A percentile compares a stretch with the other conserved stretches of the same genome.
Evolutionary conservation across 1,139 yeast genomes (phyloP).

Genomic region (Kurtzmaniella natalensis): DNA sequence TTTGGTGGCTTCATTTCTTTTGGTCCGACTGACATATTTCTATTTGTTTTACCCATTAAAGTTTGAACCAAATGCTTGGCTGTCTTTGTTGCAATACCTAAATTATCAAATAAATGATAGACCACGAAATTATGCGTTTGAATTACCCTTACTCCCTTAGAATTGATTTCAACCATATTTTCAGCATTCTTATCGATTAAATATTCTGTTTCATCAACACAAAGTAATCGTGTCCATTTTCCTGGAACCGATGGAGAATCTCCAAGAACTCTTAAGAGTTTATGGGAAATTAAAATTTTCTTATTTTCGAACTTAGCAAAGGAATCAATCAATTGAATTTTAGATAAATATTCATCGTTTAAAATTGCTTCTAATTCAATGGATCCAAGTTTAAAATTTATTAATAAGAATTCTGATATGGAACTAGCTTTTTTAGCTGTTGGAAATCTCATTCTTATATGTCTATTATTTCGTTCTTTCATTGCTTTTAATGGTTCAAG

Average conservation of each 20-base stretch:
- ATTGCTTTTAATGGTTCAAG: constrained; percentile 29
- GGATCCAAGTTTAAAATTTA: constrained; percentile 19
- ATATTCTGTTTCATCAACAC: constrained; percentile 27
- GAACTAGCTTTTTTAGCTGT: background rate
- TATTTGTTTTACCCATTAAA: constrained; percentile 15
- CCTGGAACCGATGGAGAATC: constrained; percentile 48
- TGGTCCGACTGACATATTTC: constrained; percentile 19
- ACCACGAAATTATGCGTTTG: constrained; percentile 55
- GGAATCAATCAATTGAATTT: constrained; percentile 38
- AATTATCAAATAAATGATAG: constrained; percentile 57
- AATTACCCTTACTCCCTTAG: constrained; percentile 30
- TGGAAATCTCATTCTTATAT: too few relatives aligned
- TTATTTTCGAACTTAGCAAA: constrained; percentile 16
- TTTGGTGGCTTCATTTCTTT: constrained; percentile 37
- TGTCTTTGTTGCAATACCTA: constrained; percentile 51
- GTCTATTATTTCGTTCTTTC: constrained; percentile 16
- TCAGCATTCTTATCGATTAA: constrained; percentile 14
- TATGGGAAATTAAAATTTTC: constrained; percentile 20
- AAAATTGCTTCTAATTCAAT: constrained; percentile 24
- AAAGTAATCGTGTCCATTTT: constrained; percentile 49
- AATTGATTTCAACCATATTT: constrained; percentile 5
- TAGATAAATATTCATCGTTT: constrained; percentile 46
- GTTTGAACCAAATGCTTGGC: constrained; percentile 51
- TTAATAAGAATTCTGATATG: constrained; percentile 12
- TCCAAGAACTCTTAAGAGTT: constrained; percentile 45